Evolutionary conservation across 371 early-diverging fungal species (phyloP), one percentile per base, ranked within the genome.

Genomic region (Rhizomucor pusillus): DNA sequence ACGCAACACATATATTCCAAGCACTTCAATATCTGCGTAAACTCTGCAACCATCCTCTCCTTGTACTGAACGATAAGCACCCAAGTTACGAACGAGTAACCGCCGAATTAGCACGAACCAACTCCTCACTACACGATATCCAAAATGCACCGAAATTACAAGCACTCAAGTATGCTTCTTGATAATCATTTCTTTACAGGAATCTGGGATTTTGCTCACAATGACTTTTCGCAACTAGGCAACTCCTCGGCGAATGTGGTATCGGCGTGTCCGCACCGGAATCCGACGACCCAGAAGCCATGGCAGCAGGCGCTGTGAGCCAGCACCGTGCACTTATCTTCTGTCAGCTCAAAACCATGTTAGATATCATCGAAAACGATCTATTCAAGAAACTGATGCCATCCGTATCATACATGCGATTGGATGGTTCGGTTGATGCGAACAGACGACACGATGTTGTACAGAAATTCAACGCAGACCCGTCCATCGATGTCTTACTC

Each of bases 301-400:
- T 82, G 67, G 77, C 80, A 0, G 71, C 75, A 1, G 80, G 77
- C 6, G 84, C 90, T 1, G 89, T 90, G 13, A 85, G 90, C 39
- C 90, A 84, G 50, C 99, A 97, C 68, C 91, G 99, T 13, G 96
- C 94, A 6, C 76, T 99, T 13, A 92, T 99, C 20, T 99, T 99
- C 66, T 96, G 94, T 66, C 99, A 99, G 67, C 86, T 92, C 36
- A 94, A 93, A 56, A 87, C 89, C 24, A 99, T 98, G 92, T 81
- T 99, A 45, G 98, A 98, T 67, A 87, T 97, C 47, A 94, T 99
- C 47, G 94, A 97, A 65, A 84, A 88, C 48, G 94, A 93, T 54
- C 71, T 99, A 25, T 88, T 98, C 63, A 80, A 82, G 48, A 71
- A 71, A 19, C 68, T 81, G 35, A 88, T 99, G 90, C 94, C 97